A percentile compares a stretch with the other conserved stretches of the same genome.
These are phyloP conservation scores for Pelargonium cotyledonis DNA, from an alignment of 441 rosid genomes.

Conservation along the genomic window DNA sequence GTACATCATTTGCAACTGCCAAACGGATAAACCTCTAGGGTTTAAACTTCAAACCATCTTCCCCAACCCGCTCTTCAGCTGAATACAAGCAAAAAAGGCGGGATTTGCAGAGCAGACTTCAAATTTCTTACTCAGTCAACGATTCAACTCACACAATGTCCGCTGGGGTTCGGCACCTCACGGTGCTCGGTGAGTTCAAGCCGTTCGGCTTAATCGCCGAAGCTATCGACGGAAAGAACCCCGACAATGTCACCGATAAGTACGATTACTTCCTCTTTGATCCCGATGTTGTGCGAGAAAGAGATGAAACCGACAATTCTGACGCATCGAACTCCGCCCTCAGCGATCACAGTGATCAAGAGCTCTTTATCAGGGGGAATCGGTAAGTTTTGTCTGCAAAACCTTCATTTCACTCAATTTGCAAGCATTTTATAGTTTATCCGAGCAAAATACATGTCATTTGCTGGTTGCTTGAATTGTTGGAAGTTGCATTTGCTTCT, in stretches of 20 bases:
- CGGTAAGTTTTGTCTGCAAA: conserved; percentile 30
- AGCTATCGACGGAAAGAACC: conserved; percentile 68
- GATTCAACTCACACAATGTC: conserved; percentile 33
- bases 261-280: conserved; percentile 83
- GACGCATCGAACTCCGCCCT: conserved; percentile 32
- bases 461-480: neutral
- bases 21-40: conserved; percentile 6
- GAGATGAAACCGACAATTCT: conserved; percentile 29
- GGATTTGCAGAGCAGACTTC: neutral
- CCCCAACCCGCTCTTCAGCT: conserved; percentile 1
- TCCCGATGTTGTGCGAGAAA: conserved; percentile 49
- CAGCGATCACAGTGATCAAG: conserved; percentile 55
- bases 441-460: neutral
- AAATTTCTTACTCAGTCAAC: neutral
- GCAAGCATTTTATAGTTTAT: neutral
- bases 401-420: neutral
- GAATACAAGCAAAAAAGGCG: conserved; percentile 4
- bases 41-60: neutral
- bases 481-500: neutral
- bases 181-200: conserved; percentile 90
- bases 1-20: neutral
- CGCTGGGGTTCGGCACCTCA: conserved; percentile 58
- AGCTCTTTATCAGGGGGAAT: conserved; percentile 83
- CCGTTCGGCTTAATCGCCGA: conserved; percentile 86
- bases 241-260: conserved; percentile 32